Evolutionary conservation across 2,329 filamentous ascomycete genomes (phyloP).

Genomic region (Emergomyces pasteurianus): DNA sequence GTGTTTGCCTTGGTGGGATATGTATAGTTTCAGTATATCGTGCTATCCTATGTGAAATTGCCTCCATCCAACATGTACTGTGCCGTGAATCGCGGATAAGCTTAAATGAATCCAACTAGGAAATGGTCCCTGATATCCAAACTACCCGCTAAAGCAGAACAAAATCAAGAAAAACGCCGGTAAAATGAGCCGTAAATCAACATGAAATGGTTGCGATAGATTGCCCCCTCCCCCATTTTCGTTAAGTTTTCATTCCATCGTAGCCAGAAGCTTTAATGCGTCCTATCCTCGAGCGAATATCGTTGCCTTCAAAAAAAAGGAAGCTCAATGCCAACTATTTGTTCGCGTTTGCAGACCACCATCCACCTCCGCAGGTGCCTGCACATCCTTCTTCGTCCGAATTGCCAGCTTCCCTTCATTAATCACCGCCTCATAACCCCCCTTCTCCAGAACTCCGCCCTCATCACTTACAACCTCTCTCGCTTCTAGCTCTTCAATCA

Average conservation of each 20-base stretch:
- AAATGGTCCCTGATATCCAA: not conserved
- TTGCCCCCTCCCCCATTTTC: too few species aligned
- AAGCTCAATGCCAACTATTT: not conserved
- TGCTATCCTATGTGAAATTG: not conserved
- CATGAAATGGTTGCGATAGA: not conserved
- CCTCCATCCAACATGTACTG: not conserved
- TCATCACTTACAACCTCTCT: conserved; percentile 32
- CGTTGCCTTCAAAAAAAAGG: not conserved
- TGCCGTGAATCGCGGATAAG: not conserved
- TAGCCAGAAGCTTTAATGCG: not conserved
- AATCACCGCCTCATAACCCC: conserved; percentile 33
- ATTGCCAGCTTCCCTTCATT: conserved; percentile 33
- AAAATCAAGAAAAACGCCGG: not conserved
- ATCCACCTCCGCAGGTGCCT: not conserved
- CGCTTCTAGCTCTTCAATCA: conserved; percentile 39
- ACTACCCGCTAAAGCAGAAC: not conserved
- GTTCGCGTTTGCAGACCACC: not conserved
- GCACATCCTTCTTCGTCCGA: conserved; percentile 21
- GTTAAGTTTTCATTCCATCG: not conserved
- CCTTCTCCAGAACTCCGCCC: conserved; percentile 28
- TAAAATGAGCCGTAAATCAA: not conserved
- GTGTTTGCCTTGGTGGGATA: not conserved
- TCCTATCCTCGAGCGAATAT: not conserved
- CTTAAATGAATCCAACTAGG: not conserved
- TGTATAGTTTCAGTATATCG: not conserved